Evolutionary conservation across 2,329 filamentous ascomycete genomes (phyloP).

Genomic region (Colletotrichum orchidophilum): DNA sequence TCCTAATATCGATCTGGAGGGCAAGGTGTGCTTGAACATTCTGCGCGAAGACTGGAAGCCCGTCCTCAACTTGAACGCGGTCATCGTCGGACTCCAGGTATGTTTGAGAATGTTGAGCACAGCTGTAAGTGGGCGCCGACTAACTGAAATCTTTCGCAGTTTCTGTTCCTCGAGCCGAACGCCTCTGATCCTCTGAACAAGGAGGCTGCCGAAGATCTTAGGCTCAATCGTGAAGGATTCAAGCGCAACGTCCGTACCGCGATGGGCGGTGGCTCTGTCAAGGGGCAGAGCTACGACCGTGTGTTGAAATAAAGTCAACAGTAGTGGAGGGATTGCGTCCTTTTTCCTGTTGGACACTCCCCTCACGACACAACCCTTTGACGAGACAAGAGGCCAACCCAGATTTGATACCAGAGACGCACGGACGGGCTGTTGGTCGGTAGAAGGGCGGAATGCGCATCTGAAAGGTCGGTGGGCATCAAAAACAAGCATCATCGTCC

Average conservation of each 20-base stretch:
- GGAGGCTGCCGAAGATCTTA: slow-evolving; percentile 92
- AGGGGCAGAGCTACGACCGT: slow-evolving; percentile 78
- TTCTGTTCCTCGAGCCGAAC: slow-evolving; percentile 97
- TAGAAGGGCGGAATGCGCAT: slow-evolving; percentile 13
- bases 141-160: slow-evolving; percentile 61
- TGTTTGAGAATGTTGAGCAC: slow-evolving; percentile 34
- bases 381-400: not conserved
- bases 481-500: slow-evolving; percentile 29
- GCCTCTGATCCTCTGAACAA: slow-evolving; percentile 98
- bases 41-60: slow-evolving; percentile 99
- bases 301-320: slow-evolving; percentile 69
- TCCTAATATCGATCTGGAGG: slow-evolving; percentile 97
- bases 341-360: not conserved
- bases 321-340: not conserved
- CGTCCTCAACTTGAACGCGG: slow-evolving; percentile 93
- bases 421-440: slow-evolving; percentile 1
- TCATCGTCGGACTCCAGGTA: slow-evolving; percentile 93
- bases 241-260: slow-evolving; percentile 87
- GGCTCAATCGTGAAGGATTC: slow-evolving; percentile 86
- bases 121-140: slow-evolving; percentile 6
- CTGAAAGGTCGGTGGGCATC: slow-evolving; percentile 23
- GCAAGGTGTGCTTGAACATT: slow-evolving; percentile 98
- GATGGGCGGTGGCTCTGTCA: slow-evolving; percentile 84
- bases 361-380: not conserved
- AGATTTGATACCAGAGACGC: not conserved